A percentile compares a stretch with the other conserved stretches of the same genome.
Conservation (phyloP, 2,329 filamentous ascomycete genomes). For the Arthroderma sp. region DNA sequence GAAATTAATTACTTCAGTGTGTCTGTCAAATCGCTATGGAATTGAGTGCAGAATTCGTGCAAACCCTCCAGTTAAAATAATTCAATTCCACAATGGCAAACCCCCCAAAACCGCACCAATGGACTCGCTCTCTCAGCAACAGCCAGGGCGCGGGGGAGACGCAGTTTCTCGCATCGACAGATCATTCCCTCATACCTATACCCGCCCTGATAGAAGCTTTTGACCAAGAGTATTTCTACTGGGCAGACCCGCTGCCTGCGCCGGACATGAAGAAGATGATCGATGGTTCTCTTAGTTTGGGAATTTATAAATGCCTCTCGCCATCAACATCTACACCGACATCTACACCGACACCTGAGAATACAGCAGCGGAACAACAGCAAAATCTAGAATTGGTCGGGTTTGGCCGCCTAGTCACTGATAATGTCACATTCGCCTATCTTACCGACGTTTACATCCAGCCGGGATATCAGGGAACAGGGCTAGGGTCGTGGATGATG, state of each 20-base stretch:
- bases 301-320: constrained; percentile 34
- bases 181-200: constrained; percentile 43
- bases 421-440: constrained; percentile 56
- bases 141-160: constrained; percentile 14
- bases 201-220: constrained; percentile 44
- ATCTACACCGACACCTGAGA: constrained; percentile 3
- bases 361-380: constrained; percentile 8
- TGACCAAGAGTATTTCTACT: constrained; percentile 46
- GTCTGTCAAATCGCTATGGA: too few species aligned
- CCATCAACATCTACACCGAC: background rate
- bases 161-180: constrained; percentile 49
- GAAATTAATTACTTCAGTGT: too few species aligned
- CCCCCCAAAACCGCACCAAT: background rate
- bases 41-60: too few species aligned
- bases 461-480: constrained; percentile 45
- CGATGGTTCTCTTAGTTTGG: constrained; percentile 47
- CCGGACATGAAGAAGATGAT: constrained; percentile 39
- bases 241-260: constrained; percentile 42
- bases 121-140: background rate
- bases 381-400: constrained; percentile 37
- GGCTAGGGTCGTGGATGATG: constrained; percentile 54
- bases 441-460: constrained; percentile 56
- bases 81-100: background rate
- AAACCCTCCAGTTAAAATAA: too few species aligned
- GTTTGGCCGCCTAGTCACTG: constrained; percentile 53